phyloP scores from a whole-genome alignment of 176 grass and related monocot genomes.

The Aechmea fasciata region DNA sequence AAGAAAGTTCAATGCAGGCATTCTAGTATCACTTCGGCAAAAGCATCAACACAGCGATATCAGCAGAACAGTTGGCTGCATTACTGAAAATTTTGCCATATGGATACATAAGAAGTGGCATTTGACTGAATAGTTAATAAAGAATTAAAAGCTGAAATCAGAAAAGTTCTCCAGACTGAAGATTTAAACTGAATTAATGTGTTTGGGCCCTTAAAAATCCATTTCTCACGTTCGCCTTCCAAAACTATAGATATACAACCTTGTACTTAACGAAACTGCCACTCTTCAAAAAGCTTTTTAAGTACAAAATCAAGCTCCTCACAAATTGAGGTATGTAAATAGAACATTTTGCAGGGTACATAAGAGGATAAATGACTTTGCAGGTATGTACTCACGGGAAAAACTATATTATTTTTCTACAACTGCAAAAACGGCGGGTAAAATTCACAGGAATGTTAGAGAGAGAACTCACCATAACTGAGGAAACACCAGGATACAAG shows the following conservation, averaged over 20 bases:
- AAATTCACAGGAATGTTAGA: background rate
- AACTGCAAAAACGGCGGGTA: background rate
- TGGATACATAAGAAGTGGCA: no score
- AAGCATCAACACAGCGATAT: background rate
- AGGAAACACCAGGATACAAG: constrained; percentile 93
- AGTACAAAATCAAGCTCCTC: background rate
- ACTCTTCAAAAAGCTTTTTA: background rate
- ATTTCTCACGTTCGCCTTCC: no score
- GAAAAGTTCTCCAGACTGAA: no score
- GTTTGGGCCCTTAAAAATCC: no score
- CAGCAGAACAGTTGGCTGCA: no score
- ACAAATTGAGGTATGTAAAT: no score
- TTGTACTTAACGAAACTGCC: no score
- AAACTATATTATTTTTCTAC: no score
- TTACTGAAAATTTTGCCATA: no score
- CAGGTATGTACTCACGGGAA: no score
- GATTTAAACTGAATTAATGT: no score
- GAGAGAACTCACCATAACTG: constrained; percentile 66
- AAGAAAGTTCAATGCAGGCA: background rate
- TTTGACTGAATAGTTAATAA: background rate
- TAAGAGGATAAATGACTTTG: background rate
- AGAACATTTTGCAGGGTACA: background rate
- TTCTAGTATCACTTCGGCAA: background rate
- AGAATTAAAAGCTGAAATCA: background rate
- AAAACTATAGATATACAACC: no score